These are phyloP conservation scores for Glaciozyma martinii DNA, from an alignment of 768 basidiomycete genomes.

Conservation along the genomic window DNA sequence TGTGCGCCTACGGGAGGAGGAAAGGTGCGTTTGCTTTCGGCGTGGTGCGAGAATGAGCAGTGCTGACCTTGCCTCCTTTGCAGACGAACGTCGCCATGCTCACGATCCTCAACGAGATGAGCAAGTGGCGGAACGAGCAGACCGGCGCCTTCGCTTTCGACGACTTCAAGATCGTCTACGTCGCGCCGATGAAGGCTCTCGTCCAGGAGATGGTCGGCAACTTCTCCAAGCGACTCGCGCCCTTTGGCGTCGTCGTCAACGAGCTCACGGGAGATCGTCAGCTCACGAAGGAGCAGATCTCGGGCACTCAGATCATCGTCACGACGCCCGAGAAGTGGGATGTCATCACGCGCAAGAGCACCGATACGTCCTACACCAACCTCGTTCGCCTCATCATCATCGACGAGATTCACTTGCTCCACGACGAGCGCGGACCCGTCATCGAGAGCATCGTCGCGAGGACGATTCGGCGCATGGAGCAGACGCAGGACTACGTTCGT, in stretches of 20 bases:
- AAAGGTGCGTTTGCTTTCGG: slow-evolving; percentile 55
- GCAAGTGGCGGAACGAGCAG: slow-evolving; percentile 72
- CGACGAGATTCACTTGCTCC: slow-evolving; percentile 93
- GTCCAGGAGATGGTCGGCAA: slow-evolving; percentile 99
- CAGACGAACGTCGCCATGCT: slow-evolving; percentile 98
- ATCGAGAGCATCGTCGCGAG: slow-evolving; percentile 82
- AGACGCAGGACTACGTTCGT: slow-evolving; percentile 83
- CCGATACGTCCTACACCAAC: slow-evolving; percentile 93
- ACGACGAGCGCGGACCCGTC: slow-evolving; percentile 96
- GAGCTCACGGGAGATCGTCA: slow-evolving; percentile 96
- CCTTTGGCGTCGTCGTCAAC: slow-evolving; percentile 72
- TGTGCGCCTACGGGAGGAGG: slow-evolving; percentile 98
- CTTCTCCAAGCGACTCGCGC: slow-evolving; percentile 64
- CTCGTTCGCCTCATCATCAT: slow-evolving; percentile 93
- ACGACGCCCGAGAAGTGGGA: slow-evolving; percentile 99
- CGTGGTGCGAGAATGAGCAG: not conserved
- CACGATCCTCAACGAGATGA: slow-evolving; percentile 80
- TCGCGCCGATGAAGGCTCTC: slow-evolving; percentile 98
- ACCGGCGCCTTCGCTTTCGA: slow-evolving; percentile 75
- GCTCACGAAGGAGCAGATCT: slow-evolving; percentile 94
- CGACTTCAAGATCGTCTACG: slow-evolving; percentile 91
- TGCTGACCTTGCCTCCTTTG: slow-evolving; percentile 25
- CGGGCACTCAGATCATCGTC: slow-evolving; percentile 95
- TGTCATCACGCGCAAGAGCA: slow-evolving; percentile 95
- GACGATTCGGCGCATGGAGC: slow-evolving; percentile 87